Conservation (phyloP, 2,329 filamentous ascomycete species). For the Diaporthe sp. region DNA sequence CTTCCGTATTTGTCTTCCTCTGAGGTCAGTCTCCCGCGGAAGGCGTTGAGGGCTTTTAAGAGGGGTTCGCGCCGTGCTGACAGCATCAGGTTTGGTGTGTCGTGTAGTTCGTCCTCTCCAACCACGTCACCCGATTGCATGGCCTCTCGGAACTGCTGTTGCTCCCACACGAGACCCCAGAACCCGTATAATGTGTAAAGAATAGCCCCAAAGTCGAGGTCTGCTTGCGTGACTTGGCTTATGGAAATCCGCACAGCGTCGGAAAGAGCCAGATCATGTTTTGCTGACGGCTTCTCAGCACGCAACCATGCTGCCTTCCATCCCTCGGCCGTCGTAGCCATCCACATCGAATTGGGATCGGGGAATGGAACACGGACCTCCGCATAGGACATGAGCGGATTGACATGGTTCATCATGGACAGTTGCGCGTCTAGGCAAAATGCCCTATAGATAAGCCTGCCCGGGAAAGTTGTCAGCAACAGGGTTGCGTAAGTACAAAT, state of each 20-base stretch:
- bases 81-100: not conserved
- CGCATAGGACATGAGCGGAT: not conserved
- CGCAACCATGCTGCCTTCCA: not conserved
- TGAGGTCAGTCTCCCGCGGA: not conserved
- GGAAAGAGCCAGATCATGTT: not conserved
- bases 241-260: not conserved
- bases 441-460: not conserved
- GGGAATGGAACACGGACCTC: not conserved
- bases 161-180: not conserved
- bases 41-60: not conserved
- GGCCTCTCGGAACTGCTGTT: not conserved
- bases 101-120: not conserved
- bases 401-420: not conserved
- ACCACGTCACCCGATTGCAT: not conserved
- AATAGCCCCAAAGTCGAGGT: not conserved
- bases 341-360: not conserved
- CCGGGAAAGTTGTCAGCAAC: not conserved
- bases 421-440: not conserved
- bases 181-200: not conserved
- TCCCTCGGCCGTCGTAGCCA: not conserved
- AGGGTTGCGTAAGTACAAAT: not conserved
- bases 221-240: not conserved
- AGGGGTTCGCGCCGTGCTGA: not conserved
- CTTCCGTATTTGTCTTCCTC: not conserved
- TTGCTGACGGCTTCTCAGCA: not conserved